Evolutionary conservation across 1,139 yeast species (phyloP).

Genomic region (Taiozyma sp.): DNA sequence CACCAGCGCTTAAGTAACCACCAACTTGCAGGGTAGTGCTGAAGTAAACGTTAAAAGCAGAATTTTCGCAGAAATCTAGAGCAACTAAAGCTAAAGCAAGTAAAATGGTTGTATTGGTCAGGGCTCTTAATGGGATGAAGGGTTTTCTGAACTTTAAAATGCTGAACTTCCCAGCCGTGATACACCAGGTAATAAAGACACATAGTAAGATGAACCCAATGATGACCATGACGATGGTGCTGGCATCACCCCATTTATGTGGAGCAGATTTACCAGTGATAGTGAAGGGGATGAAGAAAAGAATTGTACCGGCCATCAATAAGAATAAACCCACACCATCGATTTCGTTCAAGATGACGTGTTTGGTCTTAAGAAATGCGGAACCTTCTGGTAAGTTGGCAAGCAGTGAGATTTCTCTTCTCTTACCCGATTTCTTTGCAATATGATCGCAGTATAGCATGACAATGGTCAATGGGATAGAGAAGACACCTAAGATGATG

Average conservation of each 20-base stretch:
- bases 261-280: slow-evolving; percentile 24
- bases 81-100: slow-evolving; percentile 21
- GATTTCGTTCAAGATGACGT: slow-evolving; percentile 25
- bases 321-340: slow-evolving; percentile 32
- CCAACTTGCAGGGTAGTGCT: slow-evolving; percentile 27
- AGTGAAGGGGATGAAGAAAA: slow-evolving; percentile 33
- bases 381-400: slow-evolving; percentile 14
- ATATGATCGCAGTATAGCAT: slow-evolving; percentile 27
- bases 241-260: slow-evolving; percentile 24
- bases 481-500: slow-evolving; percentile 30
- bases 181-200: slow-evolving; percentile 23
- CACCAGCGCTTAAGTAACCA: slow-evolving; percentile 25
- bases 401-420: slow-evolving; percentile 13
- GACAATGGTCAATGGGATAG: slow-evolving; percentile 28
- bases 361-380: slow-evolving; percentile 4
- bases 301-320: slow-evolving; percentile 30
- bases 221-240: slow-evolving; percentile 24
- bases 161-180: slow-evolving; percentile 7
- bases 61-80: slow-evolving; percentile 23
- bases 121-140: slow-evolving; percentile 23
- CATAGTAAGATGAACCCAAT: slow-evolving; percentile 21
- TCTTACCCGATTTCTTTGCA: slow-evolving; percentile 22
- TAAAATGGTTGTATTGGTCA: slow-evolving; percentile 17
- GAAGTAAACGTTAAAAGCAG: slow-evolving; percentile 26
- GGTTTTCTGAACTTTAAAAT: slow-evolving; percentile 15